These are phyloP conservation scores for Leishmania braziliensis DNA, from an alignment of 208 protist species.

Conservation along the genomic window DNA sequence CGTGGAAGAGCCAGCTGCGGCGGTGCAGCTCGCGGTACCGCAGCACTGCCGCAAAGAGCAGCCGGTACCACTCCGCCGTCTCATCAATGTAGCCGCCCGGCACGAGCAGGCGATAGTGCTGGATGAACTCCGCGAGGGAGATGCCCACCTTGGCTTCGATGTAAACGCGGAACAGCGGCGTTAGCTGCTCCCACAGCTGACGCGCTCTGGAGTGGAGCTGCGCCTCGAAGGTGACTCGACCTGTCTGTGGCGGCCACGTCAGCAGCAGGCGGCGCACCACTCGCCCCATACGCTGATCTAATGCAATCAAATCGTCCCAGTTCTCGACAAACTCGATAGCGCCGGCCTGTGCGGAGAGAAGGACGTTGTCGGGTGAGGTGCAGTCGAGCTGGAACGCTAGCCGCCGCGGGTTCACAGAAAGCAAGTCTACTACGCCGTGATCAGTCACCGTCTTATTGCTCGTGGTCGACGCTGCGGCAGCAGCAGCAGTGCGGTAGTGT, in stretches of 20 bases:
- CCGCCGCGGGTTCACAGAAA: slow-evolving; percentile 21
- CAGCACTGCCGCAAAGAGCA: slow-evolving; percentile 36
- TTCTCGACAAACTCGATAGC: slow-evolving; percentile 44
- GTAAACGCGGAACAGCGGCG: slow-evolving; percentile 42
- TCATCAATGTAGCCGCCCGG: slow-evolving; percentile 41
- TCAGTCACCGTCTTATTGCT: background rate
- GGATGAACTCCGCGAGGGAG: slow-evolving; percentile 48
- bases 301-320: slow-evolving; percentile 35
- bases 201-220: slow-evolving; percentile 14
- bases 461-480: background rate
- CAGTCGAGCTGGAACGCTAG: slow-evolving; percentile 36
- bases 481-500: slow-evolving; percentile 3
- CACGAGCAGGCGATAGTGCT: slow-evolving; percentile 43
- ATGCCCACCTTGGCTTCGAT: slow-evolving; percentile 54
- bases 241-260: slow-evolving; percentile 25
- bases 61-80: slow-evolving; percentile 42
- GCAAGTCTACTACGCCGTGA: background rate
- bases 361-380: slow-evolving; percentile 50
- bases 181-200: slow-evolving; percentile 32
- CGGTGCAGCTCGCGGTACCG: slow-evolving; percentile 52
- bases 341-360: slow-evolving; percentile 40
- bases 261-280: slow-evolving; percentile 36
- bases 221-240: slow-evolving; percentile 14
- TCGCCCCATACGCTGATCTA: slow-evolving; percentile 31
- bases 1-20: slow-evolving; percentile 49